A percentile compares a stretch with the other conserved stretches of the same genome.
phyloP scores from a whole-genome alignment of 2,329 filamentous ascomycete species.

The Chalaropsis ovoidea region DNA sequence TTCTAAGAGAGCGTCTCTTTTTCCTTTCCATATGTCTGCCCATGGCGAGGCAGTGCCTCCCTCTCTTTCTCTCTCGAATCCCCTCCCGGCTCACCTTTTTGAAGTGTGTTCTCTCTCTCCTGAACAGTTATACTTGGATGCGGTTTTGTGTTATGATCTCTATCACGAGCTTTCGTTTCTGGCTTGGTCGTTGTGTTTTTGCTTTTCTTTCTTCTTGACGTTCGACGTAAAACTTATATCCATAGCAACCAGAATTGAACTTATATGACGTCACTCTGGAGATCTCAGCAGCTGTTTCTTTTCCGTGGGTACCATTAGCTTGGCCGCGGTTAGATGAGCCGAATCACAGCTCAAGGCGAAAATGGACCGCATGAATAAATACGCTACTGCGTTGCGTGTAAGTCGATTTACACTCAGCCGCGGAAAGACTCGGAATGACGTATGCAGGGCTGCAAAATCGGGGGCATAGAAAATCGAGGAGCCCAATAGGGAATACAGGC shows the following conservation, averaged over 20 bases:
- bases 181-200: neutral
- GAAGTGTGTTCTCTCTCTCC: neutral
- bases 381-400: neutral
- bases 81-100: neutral
- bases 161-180: slow-evolving; percentile 13
- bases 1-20: neutral
- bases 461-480: neutral
- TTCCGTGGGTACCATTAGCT: neutral
- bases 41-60: neutral
- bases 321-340: neutral
- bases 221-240: neutral
- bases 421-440: slow-evolving; percentile 13
- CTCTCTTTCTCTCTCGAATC: neutral
- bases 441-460: slow-evolving; percentile 3
- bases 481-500: neutral
- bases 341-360: neutral
- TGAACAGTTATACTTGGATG: neutral
- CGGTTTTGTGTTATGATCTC: neutral
- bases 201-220: slow-evolving; percentile 5
- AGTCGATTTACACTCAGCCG: neutral
- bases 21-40: neutral
- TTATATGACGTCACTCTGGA: neutral
- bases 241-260: slow-evolving; percentile 6
- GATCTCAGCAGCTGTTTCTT: neutral
- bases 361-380: neutral